Percentiles rank a stretch among this genome's conserved stretches.
Conservation (phyloP, 164 flowering plant species). For the Kingdonia uniflora region DNA sequence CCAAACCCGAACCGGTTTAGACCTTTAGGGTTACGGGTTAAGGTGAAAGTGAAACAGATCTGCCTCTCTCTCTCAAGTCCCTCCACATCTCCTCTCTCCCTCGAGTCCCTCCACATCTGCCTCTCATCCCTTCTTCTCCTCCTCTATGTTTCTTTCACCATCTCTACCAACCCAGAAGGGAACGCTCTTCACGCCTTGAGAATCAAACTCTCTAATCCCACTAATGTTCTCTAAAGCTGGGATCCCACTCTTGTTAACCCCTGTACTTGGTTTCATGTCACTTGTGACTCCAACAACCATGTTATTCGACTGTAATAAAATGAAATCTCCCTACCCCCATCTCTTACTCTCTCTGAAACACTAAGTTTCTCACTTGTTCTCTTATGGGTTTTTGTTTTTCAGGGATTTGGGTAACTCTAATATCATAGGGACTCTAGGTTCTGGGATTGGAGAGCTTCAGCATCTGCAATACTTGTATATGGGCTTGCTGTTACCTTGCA, state of each 20-base stretch:
- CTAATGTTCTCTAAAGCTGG: slow-evolving; percentile 78
- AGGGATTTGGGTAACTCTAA: slow-evolving; percentile 87
- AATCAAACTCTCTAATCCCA: slow-evolving; percentile 55
- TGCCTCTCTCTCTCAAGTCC: too few relatives aligned
- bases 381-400: neutral
- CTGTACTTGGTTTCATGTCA: too few relatives aligned
- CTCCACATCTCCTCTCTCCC: too few relatives aligned
- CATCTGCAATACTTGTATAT: too few relatives aligned
- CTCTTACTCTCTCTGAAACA: neutral
- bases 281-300: slow-evolving; percentile 51
- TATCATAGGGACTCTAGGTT: slow-evolving; percentile 63
- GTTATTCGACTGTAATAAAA: slow-evolving; percentile 73
- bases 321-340: neutral
- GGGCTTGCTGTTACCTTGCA: too few relatives aligned
- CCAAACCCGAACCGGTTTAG: too few relatives aligned
- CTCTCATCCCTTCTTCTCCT: too few relatives aligned
- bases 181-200: slow-evolving; percentile 62
- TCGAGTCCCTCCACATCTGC: too few relatives aligned
- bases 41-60: too few relatives aligned
- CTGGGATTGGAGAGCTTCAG: slow-evolving; percentile 68
- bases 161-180: slow-evolving; percentile 65
- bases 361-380: neutral
- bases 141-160: slow-evolving; percentile 19
- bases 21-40: too few relatives aligned
- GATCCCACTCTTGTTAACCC: slow-evolving; percentile 89